Percentiles rank a stretch among this genome's conserved stretches.
phyloP scores from a whole-genome alignment of 2,329 filamentous ascomycete species.

The Furcasterigmium furcatum region DNA sequence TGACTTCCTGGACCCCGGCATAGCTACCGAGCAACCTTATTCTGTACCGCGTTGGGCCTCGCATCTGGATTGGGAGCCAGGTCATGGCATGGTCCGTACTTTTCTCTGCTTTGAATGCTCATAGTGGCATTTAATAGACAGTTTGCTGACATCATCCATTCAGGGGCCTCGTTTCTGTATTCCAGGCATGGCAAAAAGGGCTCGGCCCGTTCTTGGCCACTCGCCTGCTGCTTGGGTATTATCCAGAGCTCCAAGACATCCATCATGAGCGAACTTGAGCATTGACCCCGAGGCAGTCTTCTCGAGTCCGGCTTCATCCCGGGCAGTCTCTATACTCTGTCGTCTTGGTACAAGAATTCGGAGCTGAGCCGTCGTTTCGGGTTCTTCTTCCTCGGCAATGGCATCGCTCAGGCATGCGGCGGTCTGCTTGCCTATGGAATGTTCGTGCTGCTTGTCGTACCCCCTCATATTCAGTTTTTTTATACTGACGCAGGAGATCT shows the following conservation, averaged over 20 bases:
- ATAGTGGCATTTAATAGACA: too few relatives aligned
- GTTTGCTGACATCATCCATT: too few relatives aligned
- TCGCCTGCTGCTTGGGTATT: too few relatives aligned
- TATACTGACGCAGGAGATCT: too few relatives aligned
- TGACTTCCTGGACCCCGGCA: too few relatives aligned
- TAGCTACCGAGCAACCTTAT: constrained; percentile 24
- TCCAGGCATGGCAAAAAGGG: constrained; percentile 19
- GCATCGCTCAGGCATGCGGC: constrained; percentile 29
- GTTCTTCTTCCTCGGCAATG: constrained; percentile 42
- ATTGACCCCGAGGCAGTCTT: too few relatives aligned
- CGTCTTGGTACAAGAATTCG: constrained; percentile 39
- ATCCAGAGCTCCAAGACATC: too few relatives aligned
- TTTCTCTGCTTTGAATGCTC: not conserved
- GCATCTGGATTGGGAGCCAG: constrained; percentile 23
- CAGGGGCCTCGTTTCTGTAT: constrained; percentile 24
- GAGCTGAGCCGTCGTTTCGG: constrained; percentile 39
- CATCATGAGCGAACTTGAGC: too few relatives aligned
- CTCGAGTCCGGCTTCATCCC: constrained; percentile 34
- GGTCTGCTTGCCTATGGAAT: constrained; percentile 38
- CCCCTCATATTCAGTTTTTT: too few relatives aligned
- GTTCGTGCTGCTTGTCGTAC: too few relatives aligned
- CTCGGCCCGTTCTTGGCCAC: not conserved
- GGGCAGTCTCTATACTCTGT: constrained; percentile 40
- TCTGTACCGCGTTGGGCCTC: constrained; percentile 22
- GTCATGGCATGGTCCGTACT: constrained; percentile 18